phyloP scores from a whole-genome alignment of 2,329 filamentous ascomycete species.

The Cladosporium sp. region DNA sequence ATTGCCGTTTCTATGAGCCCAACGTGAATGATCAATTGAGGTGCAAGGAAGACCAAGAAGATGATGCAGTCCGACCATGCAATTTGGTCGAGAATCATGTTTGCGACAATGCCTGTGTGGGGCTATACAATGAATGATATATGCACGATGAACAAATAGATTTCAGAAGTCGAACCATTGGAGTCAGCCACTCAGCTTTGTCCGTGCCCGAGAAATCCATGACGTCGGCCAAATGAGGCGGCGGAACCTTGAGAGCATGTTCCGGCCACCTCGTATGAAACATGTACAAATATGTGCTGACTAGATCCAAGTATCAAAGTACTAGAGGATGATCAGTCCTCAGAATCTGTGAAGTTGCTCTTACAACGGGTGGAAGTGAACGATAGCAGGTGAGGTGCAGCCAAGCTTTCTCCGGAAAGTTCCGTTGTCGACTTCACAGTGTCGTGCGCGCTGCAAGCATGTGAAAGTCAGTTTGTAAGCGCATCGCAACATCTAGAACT shows the following conservation, averaged over 20 bases:
- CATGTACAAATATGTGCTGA: neutral
- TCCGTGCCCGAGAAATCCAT: slow-evolving; percentile 8
- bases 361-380: neutral
- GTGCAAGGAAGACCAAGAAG: slow-evolving; percentile 66
- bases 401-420: slow-evolving; percentile 3
- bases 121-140: neutral
- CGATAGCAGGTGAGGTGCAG: neutral
- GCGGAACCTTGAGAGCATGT: neutral
- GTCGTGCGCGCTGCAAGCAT: slow-evolving; percentile 1
- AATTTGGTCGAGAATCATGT: slow-evolving; percentile 70
- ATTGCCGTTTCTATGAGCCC: slow-evolving; percentile 56
- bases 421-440: neutral
- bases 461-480: slow-evolving; percentile 7
- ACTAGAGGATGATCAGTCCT: too few relatives aligned
- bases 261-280: neutral
- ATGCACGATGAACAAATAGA: neutral
- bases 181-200: neutral
- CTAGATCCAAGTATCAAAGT: too few relatives aligned
- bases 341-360: neutral
- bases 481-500: slow-evolving; percentile 4
- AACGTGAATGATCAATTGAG: slow-evolving; percentile 66
- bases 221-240: slow-evolving; percentile 7
- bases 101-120: slow-evolving; percentile 12
- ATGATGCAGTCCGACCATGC: slow-evolving; percentile 71
- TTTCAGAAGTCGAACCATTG: neutral